Evolutionary conservation across 495 filamentous ascomycete species (phyloP).

Genomic region (Penicillium bialowiezense): DNA sequence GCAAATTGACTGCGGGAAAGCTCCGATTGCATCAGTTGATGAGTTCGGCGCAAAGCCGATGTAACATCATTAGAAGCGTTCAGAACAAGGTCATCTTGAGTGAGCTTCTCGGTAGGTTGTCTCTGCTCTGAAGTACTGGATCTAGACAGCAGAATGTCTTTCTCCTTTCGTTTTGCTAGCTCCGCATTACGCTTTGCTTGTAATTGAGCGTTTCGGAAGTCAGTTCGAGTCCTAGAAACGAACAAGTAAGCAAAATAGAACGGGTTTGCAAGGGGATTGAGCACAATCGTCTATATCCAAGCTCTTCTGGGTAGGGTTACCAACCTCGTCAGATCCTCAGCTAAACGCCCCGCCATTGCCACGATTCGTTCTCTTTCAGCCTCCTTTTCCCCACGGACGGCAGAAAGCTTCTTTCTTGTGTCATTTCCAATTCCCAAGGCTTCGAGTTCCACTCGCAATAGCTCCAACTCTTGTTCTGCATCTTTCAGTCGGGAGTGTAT

Average conservation of each 20-base stretch:
- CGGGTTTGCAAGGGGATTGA: too few species aligned
- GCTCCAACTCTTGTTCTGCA: conserved; percentile 81
- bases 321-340: conserved; percentile 67
- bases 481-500: conserved; percentile 82
- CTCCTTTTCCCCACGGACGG: conserved; percentile 45
- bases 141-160: conserved; percentile 68
- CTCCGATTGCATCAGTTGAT: conserved; percentile 78
- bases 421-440: conserved; percentile 52
- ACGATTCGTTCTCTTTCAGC: conserved; percentile 57
- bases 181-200: conserved; percentile 75
- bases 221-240: conserved; percentile 60
- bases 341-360: conserved; percentile 60
- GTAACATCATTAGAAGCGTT: conserved; percentile 82
- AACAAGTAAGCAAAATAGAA: too few species aligned
- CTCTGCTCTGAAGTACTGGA: conserved; percentile 34
- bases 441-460: conserved; percentile 73
- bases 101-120: conserved; percentile 45
- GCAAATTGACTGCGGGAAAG: conserved; percentile 83
- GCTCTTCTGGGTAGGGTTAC: conserved; percentile 12
- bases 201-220: conserved; percentile 83
- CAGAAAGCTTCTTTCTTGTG: conserved; percentile 30
- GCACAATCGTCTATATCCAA: too few species aligned
- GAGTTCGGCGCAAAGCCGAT: conserved; percentile 75
- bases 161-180: conserved; percentile 68
- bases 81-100: conserved; percentile 65